Evolutionary conservation across 2,329 filamentous ascomycete species (phyloP).

Genomic region (Pseudocercospora ulei): DNA sequence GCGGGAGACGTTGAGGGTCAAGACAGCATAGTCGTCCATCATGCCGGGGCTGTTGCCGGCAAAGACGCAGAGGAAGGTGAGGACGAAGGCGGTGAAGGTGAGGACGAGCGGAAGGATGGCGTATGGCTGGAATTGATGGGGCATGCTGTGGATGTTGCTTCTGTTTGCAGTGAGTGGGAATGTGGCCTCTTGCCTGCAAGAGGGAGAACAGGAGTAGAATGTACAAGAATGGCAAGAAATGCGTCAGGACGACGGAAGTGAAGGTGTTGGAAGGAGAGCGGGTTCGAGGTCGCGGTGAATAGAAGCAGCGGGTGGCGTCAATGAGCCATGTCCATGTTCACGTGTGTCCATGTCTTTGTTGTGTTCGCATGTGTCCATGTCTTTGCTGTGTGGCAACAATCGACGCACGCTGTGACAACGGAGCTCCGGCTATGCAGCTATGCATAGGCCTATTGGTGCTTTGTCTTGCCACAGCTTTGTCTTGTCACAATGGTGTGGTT

Average conservation of each 20-base stretch:
- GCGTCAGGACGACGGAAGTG: slow-evolving; percentile 1
- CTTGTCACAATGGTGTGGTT: no score
- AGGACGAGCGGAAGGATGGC: slow-evolving; percentile 32
- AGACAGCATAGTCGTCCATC: slow-evolving; percentile 49
- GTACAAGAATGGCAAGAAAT: slow-evolving; percentile 3
- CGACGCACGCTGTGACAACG: not conserved
- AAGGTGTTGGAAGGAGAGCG: not conserved
- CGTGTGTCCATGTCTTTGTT: not conserved
- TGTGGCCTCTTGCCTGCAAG: slow-evolving; percentile 7
- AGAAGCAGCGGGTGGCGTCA: not conserved
- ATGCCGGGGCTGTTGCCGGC: slow-evolving; percentile 50
- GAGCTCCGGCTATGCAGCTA: not conserved
- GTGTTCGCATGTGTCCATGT: no score
- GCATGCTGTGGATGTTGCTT: slow-evolving; percentile 5
- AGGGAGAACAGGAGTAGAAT: slow-evolving; percentile 1
- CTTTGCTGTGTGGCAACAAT: slow-evolving; percentile 1
- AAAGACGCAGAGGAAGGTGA: slow-evolving; percentile 53
- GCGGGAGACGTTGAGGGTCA: slow-evolving; percentile 52
- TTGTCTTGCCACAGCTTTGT: no score
- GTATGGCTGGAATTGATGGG: slow-evolving; percentile 16
- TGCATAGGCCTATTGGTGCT: no score
- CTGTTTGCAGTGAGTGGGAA: not conserved
- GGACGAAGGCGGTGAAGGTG: slow-evolving; percentile 47
- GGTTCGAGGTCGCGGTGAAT: slow-evolving; percentile 5
- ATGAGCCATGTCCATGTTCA: no score